Evolutionary conservation across 805 yeast species (phyloP).

Genomic region (Barnettozyma sucrosica): DNA sequence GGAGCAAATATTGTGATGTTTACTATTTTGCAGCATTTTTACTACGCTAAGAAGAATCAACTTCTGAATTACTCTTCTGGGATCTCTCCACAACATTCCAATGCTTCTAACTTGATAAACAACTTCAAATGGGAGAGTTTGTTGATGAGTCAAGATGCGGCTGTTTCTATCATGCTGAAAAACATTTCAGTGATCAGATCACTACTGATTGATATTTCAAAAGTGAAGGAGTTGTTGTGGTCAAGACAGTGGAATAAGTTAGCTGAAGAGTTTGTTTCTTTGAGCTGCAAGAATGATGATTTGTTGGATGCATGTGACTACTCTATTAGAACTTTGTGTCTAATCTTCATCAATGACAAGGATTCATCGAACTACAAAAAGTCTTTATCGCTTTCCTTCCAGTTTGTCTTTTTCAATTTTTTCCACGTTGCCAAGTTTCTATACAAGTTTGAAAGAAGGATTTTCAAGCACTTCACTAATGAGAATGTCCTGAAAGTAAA

Average conservation of each 20-base stretch:
- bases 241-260: conserved; percentile 28
- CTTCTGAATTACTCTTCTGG: conserved; percentile 31
- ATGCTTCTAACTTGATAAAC: conserved; percentile 35
- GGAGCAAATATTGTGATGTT: conserved; percentile 38
- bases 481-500: conserved; percentile 9
- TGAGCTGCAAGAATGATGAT: conserved; percentile 21
- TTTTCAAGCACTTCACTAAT: conserved; percentile 15
- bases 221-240: conserved; percentile 36
- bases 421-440: conserved; percentile 23
- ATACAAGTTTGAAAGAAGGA: conserved; percentile 19
- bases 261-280: conserved; percentile 18
- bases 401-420: conserved; percentile 24
- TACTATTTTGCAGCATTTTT: conserved; percentile 35
- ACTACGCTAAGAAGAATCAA: conserved; percentile 17
- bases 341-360: conserved; percentile 23
- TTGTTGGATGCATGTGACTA: conserved; percentile 26
- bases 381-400: conserved; percentile 19
- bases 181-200: conserved; percentile 32
- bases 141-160: conserved; percentile 20
- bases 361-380: conserved; percentile 22
- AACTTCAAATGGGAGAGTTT: conserved; percentile 31
- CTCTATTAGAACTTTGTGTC: conserved; percentile 20
- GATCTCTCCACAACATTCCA: conserved; percentile 35
- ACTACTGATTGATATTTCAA: conserved; percentile 30
- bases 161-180: conserved; percentile 34